Conservation (phyloP, 2,329 filamentous ascomycete species). For the Pyricularia grisea region DNA sequence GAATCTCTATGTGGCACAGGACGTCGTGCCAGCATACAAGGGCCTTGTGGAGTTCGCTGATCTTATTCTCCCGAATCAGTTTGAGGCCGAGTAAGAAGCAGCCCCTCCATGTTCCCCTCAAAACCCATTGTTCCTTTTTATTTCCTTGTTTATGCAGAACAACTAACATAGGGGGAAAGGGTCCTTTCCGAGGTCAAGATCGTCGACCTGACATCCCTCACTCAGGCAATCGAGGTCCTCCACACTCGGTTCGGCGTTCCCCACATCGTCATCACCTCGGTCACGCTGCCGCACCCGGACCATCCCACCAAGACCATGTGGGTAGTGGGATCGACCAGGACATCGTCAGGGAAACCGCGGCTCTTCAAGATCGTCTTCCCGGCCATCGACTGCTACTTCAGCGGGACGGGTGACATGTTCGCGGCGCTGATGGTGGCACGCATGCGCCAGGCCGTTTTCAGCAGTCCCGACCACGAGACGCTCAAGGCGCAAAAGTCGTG, state of each 20-base stretch:
- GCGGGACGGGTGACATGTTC: slow-evolving; percentile 97
- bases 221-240: slow-evolving; percentile 63
- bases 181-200: slow-evolving; percentile 81
- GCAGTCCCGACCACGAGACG: slow-evolving; percentile 20
- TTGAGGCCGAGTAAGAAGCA: slow-evolving; percentile 72
- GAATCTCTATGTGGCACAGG: slow-evolving; percentile 79
- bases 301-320: slow-evolving; percentile 46
- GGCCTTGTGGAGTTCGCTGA: slow-evolving; percentile 71
- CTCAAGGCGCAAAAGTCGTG: slow-evolving; percentile 44
- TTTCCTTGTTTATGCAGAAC: slow-evolving; percentile 3
- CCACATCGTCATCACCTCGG: slow-evolving; percentile 87
- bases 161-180: slow-evolving; percentile 33
- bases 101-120: not conserved
- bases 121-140: not conserved
- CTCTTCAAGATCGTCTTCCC: slow-evolving; percentile 84
- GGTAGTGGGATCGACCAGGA: slow-evolving; percentile 69
- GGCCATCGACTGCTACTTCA: slow-evolving; percentile 86
- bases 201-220: slow-evolving; percentile 61
- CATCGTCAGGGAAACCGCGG: slow-evolving; percentile 55
- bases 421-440: slow-evolving; percentile 82
- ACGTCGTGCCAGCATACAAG: slow-evolving; percentile 88
- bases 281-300: slow-evolving; percentile 54
- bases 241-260: slow-evolving; percentile 70
- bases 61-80: slow-evolving; percentile 91
- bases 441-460: slow-evolving; percentile 67